Evolutionary conservation across 2,329 filamentous ascomycete species (phyloP).

Genomic region (Fusarium acutatum): DNA sequence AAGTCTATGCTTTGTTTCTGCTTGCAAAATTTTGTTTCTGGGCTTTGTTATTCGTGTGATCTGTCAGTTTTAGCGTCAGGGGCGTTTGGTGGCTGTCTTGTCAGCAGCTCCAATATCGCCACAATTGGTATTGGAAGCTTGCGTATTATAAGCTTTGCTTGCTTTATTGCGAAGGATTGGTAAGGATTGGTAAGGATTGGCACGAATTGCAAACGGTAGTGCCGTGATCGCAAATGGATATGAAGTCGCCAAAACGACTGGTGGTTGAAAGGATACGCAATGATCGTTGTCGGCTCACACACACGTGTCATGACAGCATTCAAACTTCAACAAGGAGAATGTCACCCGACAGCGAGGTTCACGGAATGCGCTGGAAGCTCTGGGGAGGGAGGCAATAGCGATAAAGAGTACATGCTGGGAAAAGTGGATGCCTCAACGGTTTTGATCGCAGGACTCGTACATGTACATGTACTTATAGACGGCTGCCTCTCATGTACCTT

Average conservation of each 20-base stretch:
- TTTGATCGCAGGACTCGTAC: neutral
- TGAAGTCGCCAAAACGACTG: neutral
- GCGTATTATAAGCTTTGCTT: neutral
- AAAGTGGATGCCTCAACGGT: constrained; percentile 5
- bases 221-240: neutral
- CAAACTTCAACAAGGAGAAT: constrained; percentile 1
- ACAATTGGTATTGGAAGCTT: neutral
- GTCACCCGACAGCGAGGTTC: neutral
- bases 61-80: constrained; percentile 29
- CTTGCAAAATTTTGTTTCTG: constrained; percentile 8
- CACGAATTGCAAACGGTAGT: neutral
- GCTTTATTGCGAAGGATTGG: neutral
- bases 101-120: neutral
- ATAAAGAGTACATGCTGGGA: neutral
- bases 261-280: neutral
- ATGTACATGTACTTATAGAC: neutral
- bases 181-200: neutral
- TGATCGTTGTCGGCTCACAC: neutral
- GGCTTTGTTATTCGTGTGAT: neutral
- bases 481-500: constrained; percentile 15
- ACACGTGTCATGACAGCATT: neutral
- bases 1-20: constrained; percentile 11
- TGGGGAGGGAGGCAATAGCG: neutral
- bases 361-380: neutral
- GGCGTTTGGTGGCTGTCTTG: constrained; percentile 28